Evolutionary conservation across 148 eudicot species (phyloP), one percentile per base, ranked within the genome.

Genomic region (Simmondsia chinensis): DNA sequence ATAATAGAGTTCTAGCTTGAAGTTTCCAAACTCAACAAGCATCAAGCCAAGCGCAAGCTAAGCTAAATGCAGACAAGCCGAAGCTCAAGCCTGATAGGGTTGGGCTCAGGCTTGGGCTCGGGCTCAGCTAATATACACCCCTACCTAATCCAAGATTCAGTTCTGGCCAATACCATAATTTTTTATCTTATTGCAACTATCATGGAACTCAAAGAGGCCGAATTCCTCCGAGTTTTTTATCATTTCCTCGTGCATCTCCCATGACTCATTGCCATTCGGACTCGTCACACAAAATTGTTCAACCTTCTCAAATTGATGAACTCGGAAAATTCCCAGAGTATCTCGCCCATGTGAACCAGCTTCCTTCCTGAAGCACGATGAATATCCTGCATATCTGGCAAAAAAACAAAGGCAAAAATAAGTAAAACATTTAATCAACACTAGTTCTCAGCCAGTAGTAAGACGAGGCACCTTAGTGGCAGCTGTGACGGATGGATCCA

Each of bases 231-330:
- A 76, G 56, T 91, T 91, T 23, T 56, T 68, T 0, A 91, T 57
- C 97, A 91, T 91, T 52, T 91, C 94, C 60, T 91, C 95, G 24
- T 60, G 77, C 97, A 91, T 91, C 11, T 79, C 76, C 95, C 97
- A 82, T 13, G 95, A 81, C 13, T 79, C 82, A 56, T 65, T 81
- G 16, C 56, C 85, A 55, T 65, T 72, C 39, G 97, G 95, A 55
- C 73, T 66, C 31, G 95, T 79, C 12, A 85, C 39, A 61, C 95
- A 85, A 51, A 85, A 91, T 38, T 91, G 97, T 50, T 91, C 95
- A 7, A 85, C 66, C 57, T 91, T 91, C 70, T 91, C 97, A 61
- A 84, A 89, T 36, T 89, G 93, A 72, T 84, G 95, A 41, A 91
- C 97, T 33, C 97, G 70, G 66, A 82, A 91, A 44, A 91, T 85